Percentiles rank a stretch among this genome's conserved stretches.
These are phyloP conservation scores for Aspergillus amoenus DNA, from an alignment of 2,329 filamentous ascomycete species.

Conservation along the genomic window DNA sequence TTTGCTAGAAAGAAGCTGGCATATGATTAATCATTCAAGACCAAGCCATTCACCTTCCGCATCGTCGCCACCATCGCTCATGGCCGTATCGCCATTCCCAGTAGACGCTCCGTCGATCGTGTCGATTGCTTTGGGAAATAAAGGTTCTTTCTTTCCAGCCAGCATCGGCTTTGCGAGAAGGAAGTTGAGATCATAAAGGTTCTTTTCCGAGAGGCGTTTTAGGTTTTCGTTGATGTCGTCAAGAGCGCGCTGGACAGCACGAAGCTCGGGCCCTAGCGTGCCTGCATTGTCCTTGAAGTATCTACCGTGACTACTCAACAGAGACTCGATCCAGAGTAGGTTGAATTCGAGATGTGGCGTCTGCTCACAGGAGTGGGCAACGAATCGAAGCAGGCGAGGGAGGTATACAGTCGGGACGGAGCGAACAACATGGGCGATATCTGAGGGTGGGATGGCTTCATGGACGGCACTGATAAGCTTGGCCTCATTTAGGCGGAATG, in stretches of 20 bases:
- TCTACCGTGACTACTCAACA: constrained; percentile 77
- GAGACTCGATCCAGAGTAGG: constrained; percentile 82
- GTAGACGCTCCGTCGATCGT: constrained; percentile 16
- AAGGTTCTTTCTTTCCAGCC: constrained; percentile 26
- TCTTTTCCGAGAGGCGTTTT: constrained; percentile 79
- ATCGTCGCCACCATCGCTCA: constrained; percentile 30
- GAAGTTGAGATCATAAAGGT: constrained; percentile 86
- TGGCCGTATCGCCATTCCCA: constrained; percentile 25
- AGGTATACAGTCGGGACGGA: constrained; percentile 84
- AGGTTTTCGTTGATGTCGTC: constrained; percentile 79
- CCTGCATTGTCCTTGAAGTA: constrained; percentile 79
- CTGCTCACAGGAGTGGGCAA: constrained; percentile 83
- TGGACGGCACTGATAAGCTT: constrained; percentile 82
- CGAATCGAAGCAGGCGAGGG: constrained; percentile 77
- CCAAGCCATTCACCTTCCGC: constrained; percentile 56
- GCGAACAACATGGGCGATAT: constrained; percentile 75
- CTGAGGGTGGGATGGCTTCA: constrained; percentile 71
- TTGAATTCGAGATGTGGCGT: constrained; percentile 95
- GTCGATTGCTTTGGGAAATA: constrained; percentile 31
- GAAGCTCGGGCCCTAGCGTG: constrained; percentile 78
- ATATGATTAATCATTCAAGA: constrained; percentile 43
- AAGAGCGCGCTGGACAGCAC: constrained; percentile 78
- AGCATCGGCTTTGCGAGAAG: constrained; percentile 58
- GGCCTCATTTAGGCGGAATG: constrained; percentile 89
- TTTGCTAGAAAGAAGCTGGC: constrained; percentile 9